Evolutionary conservation across 352 stramenopile species (phyloP), one percentile per base, ranked within the genome.

Genomic region (Globisporangium irregulare): DNA sequence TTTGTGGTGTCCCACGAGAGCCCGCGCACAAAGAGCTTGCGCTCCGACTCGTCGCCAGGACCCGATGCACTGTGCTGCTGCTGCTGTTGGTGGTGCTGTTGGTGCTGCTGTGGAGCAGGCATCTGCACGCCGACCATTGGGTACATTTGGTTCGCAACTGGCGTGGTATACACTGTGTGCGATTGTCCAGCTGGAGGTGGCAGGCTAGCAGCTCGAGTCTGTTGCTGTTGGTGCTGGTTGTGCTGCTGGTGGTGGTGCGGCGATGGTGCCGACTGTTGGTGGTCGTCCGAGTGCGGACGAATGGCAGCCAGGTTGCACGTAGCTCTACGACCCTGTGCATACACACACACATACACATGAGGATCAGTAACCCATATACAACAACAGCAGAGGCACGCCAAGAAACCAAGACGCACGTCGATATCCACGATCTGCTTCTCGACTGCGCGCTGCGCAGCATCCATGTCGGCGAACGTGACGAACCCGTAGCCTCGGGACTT

Each of bases 401-500:
- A 41, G 34, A 41, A 14, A 3, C 3, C 34, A 66, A 29, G 43
- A 78, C 81, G 50, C 70, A 90, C 84, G 57, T 91, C 79, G 43
- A 93, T 88, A 32, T 80, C 69, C 59, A 87, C 68, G 6, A 64
- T 76, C 64, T 90, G 77, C 43, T 76, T 74, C 57, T 81, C 63
- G n/a, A 89, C 41, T 10, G 75, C 82, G 8, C 69, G 75, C 53
- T 87, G 66, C 9, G 86, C 80, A 15, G 73, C 72, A 41, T 90
- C 82, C 74, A 90, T 87, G 38, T 92, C 79, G 20, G 72, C 63
- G 66, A 91, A 93, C 10, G 78, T 92, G 60, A 93, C 74, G 61
- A 89, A 90, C 27, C 84, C 84, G 50, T 77, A 89, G 59, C 86
- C 79, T 55, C 75, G 76, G 36, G 83, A 90, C 62, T 90, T 93